Conservation (phyloP, 1,284 basidiomycete species). For the Ustilago nuda region DNA sequence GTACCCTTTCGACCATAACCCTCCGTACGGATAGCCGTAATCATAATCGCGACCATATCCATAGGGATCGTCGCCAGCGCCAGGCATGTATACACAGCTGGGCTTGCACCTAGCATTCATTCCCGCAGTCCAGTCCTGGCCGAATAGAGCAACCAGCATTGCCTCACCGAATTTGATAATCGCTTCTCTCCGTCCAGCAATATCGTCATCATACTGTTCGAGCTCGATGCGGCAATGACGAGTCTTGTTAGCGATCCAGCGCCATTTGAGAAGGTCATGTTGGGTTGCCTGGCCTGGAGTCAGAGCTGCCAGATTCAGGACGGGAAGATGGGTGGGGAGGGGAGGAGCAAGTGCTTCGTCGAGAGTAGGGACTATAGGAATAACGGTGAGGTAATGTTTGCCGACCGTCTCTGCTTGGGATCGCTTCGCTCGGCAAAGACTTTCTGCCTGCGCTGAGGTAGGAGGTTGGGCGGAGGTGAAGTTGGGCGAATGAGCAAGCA, state of each 20-base stretch:
- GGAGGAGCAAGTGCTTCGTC: constrained; percentile 18
- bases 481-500: background rate
- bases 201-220: constrained; percentile 25
- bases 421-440: background rate
- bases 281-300: constrained; percentile 29
- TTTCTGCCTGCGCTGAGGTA: background rate
- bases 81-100: constrained; percentile 13
- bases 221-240: constrained; percentile 26
- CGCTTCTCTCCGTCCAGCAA: constrained; percentile 23
- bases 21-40: background rate
- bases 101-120: background rate
- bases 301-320: constrained; percentile 6
- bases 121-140: constrained; percentile 11
- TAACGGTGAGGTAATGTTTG: background rate
- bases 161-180: constrained; percentile 22
- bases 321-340: background rate
- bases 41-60: background rate
- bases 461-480: background rate
- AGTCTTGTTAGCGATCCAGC: constrained; percentile 12
- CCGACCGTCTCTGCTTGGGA: constrained; percentile 3
- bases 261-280: background rate
- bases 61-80: background rate
- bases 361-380: background rate
- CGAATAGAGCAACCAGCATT: constrained; percentile 1
- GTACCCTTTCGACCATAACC: background rate